These are phyloP conservation scores for Trapa incisa DNA, from an alignment of 345 rosid genomes.

Conservation along the genomic window DNA sequence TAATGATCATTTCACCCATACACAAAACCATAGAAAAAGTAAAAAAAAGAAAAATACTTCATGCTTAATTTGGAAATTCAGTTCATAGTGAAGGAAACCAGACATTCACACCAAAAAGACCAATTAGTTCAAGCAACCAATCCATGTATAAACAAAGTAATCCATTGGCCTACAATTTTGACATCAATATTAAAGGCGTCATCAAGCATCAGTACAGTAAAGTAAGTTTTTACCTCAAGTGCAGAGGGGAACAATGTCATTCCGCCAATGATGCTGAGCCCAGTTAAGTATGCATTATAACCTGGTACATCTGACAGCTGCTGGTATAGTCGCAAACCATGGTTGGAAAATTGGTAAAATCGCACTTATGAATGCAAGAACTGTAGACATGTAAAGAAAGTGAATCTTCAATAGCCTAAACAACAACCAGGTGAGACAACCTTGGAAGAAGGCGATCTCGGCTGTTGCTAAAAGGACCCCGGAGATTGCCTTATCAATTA, in stretches of 20 bases:
- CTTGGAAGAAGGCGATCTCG: conserved; percentile 83
- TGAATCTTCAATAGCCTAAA: conserved; percentile 73
- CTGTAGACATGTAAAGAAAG: conserved; percentile 75
- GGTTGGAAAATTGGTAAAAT: conserved; percentile 70
- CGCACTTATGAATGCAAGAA: conserved; percentile 68
- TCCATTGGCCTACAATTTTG: not conserved
- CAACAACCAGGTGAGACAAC: conserved; percentile 90
- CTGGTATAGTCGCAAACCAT: conserved; percentile 89
- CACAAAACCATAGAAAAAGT: not conserved
- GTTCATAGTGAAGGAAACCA: not conserved
- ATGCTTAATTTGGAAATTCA: not conserved
- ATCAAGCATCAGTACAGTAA: not conserved
- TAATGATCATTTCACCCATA: not conserved
- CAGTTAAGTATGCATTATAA: conserved; percentile 66
- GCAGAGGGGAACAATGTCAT: conserved; percentile 91
- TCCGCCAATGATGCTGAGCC: conserved; percentile 94
- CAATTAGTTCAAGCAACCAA: too few species aligned
- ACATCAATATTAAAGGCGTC: not conserved
- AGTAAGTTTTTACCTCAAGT: conserved; percentile 45
- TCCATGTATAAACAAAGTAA: not conserved
- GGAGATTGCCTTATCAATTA: conserved; percentile 68
- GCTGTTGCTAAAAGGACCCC: conserved; percentile 93
- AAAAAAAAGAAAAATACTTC: not conserved
- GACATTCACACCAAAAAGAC: too few species aligned
- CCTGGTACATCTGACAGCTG: conserved; percentile 73